Evolutionary conservation across 2,329 filamentous ascomycete genomes (phyloP), one percentile per base, ranked within the genome.

Genomic region (Lachnellula cervina): DNA sequence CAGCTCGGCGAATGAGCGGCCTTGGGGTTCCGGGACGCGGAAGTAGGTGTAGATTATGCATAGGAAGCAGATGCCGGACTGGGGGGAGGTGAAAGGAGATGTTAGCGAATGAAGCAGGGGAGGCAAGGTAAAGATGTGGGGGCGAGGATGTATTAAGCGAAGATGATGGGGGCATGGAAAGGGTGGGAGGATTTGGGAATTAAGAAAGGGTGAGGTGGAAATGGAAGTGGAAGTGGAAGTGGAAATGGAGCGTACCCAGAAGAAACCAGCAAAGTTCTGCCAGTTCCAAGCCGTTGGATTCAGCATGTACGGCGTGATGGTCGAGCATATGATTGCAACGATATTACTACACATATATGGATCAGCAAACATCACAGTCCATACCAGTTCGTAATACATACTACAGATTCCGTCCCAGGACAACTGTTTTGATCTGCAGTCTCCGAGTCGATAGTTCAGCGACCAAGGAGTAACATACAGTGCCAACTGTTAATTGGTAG

Each of bases 301-400:
- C 43, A 96, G 80, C 91, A 96, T 96, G 73, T 95, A 96, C 0
- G 91, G 91, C 0, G 90, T 95, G 42, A 96, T 73, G 4, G 96
- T 87, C 50, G 84, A 86, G 68, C 85, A 89, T 65, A 96, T 74
- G 62, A 97, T 96, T 60, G 82, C 88, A 50, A 96, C 76, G 66
- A 94, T 92, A 77, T 81, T 83, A 59, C 47, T 55, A 23, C n/a
- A 21, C 25, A 4, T 13, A 9, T 6, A 17, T 23, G 32, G 44
- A 11, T 42, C 19, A 49, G 44, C 21, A 28, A 14, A 1, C 9
- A n/a, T 17, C 21, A 13, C 5, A 11, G 3, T 7, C 1, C 4
- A 46, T 14, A 13, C 21, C 21, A 23, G 5, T 7, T 16, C 21
- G 16, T 1, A 23, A 19, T 19, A 49, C 54, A 23, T 52, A 57